These are phyloP conservation scores for Dichotomopilus funicola DNA, from an alignment of 2,329 filamentous ascomycete species.

Conservation along the genomic window DNA sequence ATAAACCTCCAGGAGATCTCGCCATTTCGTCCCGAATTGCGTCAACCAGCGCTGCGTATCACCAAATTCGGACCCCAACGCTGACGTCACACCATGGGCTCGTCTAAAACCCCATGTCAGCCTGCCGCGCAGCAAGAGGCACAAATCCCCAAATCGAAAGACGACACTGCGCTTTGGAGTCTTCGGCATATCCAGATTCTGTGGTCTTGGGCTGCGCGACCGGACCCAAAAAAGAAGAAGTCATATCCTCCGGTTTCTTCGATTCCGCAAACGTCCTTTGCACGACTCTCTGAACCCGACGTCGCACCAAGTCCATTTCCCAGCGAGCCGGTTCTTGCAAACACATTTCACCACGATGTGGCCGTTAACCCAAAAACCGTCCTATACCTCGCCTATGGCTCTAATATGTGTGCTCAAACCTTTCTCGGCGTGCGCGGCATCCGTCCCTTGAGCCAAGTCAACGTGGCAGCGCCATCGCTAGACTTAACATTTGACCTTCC, in stretches of 20 bases:
- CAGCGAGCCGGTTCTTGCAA: conserved; percentile 22
- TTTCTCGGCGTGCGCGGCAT: conserved; percentile 75
- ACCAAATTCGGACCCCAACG: background rate
- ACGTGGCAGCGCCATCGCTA: conserved; percentile 74
- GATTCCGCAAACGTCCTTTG: conserved; percentile 33
- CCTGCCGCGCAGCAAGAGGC: background rate
- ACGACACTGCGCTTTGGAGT: conserved; percentile 15
- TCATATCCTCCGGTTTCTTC: conserved; percentile 21
- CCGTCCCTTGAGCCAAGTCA: conserved; percentile 70
- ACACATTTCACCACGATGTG: conserved; percentile 20
- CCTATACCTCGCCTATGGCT: conserved; percentile 84
- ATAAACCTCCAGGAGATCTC: conserved; percentile 1
- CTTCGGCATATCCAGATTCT: conserved; percentile 16
- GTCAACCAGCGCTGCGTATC: background rate
- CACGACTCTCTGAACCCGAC: conserved; percentile 32
- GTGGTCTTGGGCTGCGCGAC: conserved; percentile 12
- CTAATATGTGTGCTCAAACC: conserved; percentile 74
- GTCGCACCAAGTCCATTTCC: conserved; percentile 19
- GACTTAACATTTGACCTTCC: conserved; percentile 78
- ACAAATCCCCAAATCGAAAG: conserved; percentile 2
- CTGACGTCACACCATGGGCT: conserved; percentile 2
- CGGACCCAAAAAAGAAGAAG: background rate
- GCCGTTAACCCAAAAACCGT: conserved; percentile 42
- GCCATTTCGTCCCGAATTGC: conserved; percentile 11
- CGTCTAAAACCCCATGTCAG: background rate